Evolutionary conservation across 371 early-diverging fungal genomes (phyloP).

Genomic region (Apophysomyces elegans): DNA sequence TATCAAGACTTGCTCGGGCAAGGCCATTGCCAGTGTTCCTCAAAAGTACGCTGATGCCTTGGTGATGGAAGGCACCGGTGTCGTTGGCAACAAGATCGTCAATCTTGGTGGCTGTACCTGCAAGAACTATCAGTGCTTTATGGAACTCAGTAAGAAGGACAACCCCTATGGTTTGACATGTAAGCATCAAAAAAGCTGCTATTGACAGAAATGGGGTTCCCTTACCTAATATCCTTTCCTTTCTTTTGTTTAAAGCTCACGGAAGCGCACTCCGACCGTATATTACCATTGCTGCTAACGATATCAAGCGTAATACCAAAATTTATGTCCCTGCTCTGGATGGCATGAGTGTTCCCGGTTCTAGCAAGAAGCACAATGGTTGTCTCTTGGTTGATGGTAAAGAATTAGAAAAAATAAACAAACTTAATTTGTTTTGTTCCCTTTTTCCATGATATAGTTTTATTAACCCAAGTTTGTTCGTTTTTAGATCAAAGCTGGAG

Average conservation of each 20-base stretch:
- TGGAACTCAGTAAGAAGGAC: slow-evolving; percentile 27
- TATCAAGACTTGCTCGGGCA: slow-evolving; percentile 35
- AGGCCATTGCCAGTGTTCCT: slow-evolving; percentile 26
- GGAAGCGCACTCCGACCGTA: slow-evolving; percentile 29
- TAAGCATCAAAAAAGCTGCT: not conserved
- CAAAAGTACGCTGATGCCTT: slow-evolving; percentile 30
- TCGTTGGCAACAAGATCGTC: slow-evolving; percentile 25
- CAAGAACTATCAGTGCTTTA: slow-evolving; percentile 33
- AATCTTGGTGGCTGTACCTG: slow-evolving; percentile 36
- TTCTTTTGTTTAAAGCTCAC: slow-evolving; percentile 10
- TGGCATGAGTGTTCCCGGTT: slow-evolving; percentile 28
- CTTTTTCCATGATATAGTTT: too few species aligned
- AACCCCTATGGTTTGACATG: slow-evolving; percentile 31
- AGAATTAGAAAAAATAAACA: not conserved
- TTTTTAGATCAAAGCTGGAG: slow-evolving; percentile 34
- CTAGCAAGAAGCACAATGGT: slow-evolving; percentile 36
- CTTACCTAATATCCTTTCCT: not conserved
- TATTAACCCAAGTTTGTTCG: too few species aligned
- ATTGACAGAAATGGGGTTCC: too few species aligned
- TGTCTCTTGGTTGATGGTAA: slow-evolving; percentile 31
- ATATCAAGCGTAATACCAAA: slow-evolving; percentile 39
- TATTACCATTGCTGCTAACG: slow-evolving; percentile 30
- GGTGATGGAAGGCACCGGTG: slow-evolving; percentile 38
- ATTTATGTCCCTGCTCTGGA: slow-evolving; percentile 32
- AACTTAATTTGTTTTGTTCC: too few species aligned